These are phyloP conservation scores for Chaetomium globosum DNA, from an alignment of 2,329 filamentous ascomycete species.

Conservation along the genomic window DNA sequence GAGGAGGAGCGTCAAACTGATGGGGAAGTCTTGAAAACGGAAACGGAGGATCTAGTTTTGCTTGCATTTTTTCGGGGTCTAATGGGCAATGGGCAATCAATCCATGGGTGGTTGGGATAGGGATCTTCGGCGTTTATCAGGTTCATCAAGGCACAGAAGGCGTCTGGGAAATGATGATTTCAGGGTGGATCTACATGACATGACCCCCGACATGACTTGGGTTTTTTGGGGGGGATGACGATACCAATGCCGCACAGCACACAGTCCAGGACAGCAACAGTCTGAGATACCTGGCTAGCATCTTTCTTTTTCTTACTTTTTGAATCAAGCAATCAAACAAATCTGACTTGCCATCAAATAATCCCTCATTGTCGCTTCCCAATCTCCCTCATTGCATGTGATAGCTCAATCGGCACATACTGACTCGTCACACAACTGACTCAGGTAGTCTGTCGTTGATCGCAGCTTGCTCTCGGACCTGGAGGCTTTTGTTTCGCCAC, in stretches of 20 bases:
- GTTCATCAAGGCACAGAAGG: neutral
- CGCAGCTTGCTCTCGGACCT: neutral
- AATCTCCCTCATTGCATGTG: neutral
- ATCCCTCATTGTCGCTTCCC: neutral
- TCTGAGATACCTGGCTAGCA: conserved; percentile 5
- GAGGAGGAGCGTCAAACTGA: conserved; percentile 38
- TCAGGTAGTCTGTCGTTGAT: neutral
- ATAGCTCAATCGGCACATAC: neutral
- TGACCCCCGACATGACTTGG: conserved; percentile 10
- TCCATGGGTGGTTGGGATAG: neutral
- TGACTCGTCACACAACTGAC: neutral
- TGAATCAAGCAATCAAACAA: neutral
- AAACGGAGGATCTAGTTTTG: neutral
- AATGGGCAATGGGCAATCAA: neutral
- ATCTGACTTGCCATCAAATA: neutral
- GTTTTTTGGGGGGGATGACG: conserved; percentile 4
- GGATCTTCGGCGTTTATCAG: conserved; percentile 13
- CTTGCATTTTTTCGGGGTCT: conserved; percentile 16
- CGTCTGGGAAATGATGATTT: conserved; percentile 10
- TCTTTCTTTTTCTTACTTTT: neutral
- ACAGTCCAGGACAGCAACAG: conserved; percentile 8
- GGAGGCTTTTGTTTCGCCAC: conserved; percentile 9
- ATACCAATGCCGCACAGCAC: conserved; percentile 12
- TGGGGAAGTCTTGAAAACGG: conserved; percentile 24
- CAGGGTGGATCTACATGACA: conserved; percentile 1